Conservation (phyloP, 257 asterid species). For the Eustoma russellianum region DNA sequence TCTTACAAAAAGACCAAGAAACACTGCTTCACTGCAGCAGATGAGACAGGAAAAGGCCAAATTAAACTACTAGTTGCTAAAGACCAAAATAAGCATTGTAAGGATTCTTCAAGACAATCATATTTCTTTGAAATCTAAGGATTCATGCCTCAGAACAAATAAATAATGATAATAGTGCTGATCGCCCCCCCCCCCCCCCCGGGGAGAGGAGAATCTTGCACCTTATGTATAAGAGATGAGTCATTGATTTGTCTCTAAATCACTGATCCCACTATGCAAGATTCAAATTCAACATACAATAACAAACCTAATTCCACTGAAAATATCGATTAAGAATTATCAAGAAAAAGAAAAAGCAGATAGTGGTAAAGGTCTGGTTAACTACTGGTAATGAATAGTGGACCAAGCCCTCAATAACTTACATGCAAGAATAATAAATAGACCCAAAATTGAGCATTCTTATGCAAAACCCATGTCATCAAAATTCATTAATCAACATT, state of each 20-base stretch:
- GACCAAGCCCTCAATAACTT: slow-evolving; percentile 28
- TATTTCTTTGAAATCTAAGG: too few species aligned
- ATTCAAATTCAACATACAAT: background rate
- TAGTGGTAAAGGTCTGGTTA: background rate
- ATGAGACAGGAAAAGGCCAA: slow-evolving; percentile 8
- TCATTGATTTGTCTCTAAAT: too few species aligned
- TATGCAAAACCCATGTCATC: slow-evolving; percentile 30
- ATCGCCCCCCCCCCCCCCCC: too few species aligned
- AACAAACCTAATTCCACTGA: slow-evolving; percentile 5
- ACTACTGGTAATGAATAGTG: slow-evolving; percentile 24
- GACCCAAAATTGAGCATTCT: slow-evolving; percentile 16
- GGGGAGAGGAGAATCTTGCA: too few species aligned
- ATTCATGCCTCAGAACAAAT: too few species aligned
- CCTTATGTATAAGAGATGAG: too few species aligned
- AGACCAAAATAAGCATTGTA: background rate
- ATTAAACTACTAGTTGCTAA: slow-evolving; percentile 2
- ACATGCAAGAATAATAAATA: slow-evolving; percentile 36
- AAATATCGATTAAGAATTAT: slow-evolving; percentile 1
- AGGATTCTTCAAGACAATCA: too few species aligned
- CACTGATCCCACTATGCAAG: too few species aligned
- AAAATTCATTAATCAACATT: slow-evolving; percentile 7
- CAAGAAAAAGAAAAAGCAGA: background rate
- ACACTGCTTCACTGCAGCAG: slow-evolving; percentile 12
- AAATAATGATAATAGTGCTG: too few species aligned
- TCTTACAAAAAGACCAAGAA: slow-evolving; percentile 20